Evolutionary conservation across 2,329 filamentous ascomycete species (phyloP).

Genomic region (Paraconiothyrium brasiliense): DNA sequence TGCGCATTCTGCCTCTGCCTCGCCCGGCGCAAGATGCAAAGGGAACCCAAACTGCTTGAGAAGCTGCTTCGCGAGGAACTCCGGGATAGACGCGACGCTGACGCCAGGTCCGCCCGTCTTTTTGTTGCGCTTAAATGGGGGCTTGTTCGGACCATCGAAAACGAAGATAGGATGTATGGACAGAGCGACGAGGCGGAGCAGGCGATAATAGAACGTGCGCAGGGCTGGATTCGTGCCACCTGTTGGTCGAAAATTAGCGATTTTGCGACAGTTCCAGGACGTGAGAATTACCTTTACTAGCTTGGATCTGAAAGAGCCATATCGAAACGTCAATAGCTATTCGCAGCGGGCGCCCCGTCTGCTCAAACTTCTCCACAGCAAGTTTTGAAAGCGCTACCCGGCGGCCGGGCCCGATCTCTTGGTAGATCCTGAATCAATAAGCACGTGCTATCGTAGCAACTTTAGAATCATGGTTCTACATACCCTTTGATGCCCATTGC

Average conservation of each 20-base stretch:
- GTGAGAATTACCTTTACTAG: constrained; percentile 69
- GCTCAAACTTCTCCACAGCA: constrained; percentile 78
- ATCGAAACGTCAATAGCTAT: constrained; percentile 95
- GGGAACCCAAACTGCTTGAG: constrained; percentile 86
- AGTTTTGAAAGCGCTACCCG: constrained; percentile 84
- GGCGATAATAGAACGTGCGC: constrained; percentile 90
- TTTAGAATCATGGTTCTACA: constrained; percentile 9
- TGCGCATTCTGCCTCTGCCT: constrained; percentile 96
- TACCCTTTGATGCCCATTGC: constrained; percentile 54
- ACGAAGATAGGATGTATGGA: constrained; percentile 90
- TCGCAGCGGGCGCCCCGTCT: constrained; percentile 76
- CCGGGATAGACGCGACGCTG: constrained; percentile 71
- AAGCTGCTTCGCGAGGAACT: constrained; percentile 81
- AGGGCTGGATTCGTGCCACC: constrained; percentile 90
- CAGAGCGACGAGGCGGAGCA: constrained; percentile 77
- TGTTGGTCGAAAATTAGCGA: constrained; percentile 39
- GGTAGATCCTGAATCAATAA: constrained; percentile 75
- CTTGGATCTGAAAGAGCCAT: constrained; percentile 95
- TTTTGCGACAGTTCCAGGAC: constrained; percentile 2
- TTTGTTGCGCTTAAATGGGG: constrained; percentile 88
- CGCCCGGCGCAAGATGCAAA: constrained; percentile 86
- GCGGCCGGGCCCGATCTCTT: constrained; percentile 83
- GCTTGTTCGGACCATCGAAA: constrained; percentile 87
- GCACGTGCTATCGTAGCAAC: neutral
- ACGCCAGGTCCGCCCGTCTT: constrained; percentile 68